These are phyloP conservation scores for Gymnopilus dilepis DNA, from an alignment of 768 basidiomycete species.

Conservation along the genomic window DNA sequence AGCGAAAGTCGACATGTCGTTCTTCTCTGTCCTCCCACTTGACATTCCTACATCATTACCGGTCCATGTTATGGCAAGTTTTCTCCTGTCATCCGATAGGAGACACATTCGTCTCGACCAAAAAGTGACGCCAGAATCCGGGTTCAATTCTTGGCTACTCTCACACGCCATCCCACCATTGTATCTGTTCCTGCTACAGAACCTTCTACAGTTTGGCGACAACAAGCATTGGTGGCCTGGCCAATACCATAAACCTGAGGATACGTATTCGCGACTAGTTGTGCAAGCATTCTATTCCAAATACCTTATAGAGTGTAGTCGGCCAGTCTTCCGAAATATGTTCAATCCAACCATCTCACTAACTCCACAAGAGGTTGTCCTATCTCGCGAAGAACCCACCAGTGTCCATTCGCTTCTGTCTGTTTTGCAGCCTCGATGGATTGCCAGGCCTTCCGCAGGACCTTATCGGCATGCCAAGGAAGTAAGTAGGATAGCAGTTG, in stretches of 20 bases:
- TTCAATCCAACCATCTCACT: conserved; percentile 21
- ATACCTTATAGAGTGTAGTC: conserved; percentile 27
- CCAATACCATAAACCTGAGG: conserved; percentile 17
- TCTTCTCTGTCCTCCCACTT: conserved; percentile 53
- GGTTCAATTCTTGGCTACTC: conserved; percentile 51
- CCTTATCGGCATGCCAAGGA: conserved; percentile 25
- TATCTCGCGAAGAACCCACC: conserved; percentile 28
- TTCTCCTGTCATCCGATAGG: conserved; percentile 51
- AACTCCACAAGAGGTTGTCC: conserved; percentile 27
- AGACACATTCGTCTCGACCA: conserved; percentile 48
- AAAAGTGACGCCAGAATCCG: conserved; percentile 36
- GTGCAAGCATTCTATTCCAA: conserved; percentile 37
- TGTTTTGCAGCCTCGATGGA: conserved; percentile 25
- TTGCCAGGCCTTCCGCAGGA: conserved; percentile 26
- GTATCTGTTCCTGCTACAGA: conserved; percentile 45
- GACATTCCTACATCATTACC: conserved; percentile 45
- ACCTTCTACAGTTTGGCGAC: conserved; percentile 17
- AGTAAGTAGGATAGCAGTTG: conserved; percentile 21
- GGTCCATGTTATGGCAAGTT: conserved; percentile 51
- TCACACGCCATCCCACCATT: conserved; percentile 38
- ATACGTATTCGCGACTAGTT: conserved; percentile 21
- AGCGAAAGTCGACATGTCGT: conserved; percentile 12
- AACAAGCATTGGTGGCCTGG: conserved; percentile 45
- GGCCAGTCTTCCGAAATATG: conserved; percentile 33
- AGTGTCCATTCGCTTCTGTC: conserved; percentile 29